Evolutionary conservation across 2,329 filamentous ascomycete species (phyloP).

Genomic region (Pestalotiopsis sp.): DNA sequence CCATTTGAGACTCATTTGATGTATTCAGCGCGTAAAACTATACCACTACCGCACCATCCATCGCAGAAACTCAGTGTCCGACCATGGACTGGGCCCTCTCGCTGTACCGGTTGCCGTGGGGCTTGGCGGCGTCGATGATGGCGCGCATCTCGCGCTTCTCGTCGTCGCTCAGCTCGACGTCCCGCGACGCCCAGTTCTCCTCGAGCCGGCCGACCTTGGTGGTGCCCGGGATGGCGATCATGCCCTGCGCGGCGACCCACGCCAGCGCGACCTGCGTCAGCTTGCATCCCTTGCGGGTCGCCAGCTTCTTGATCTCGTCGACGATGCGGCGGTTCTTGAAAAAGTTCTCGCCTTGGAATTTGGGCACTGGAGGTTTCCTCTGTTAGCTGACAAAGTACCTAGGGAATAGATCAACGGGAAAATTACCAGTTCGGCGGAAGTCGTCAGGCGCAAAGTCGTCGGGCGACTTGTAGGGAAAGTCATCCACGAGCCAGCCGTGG

Average conservation of each 20-base stretch:
- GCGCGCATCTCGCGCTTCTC: slow-evolving; percentile 37
- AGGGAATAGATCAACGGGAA: slow-evolving; percentile 24
- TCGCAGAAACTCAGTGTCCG: background rate
- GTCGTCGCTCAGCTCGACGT: slow-evolving; percentile 35
- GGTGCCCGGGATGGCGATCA: slow-evolving; percentile 18
- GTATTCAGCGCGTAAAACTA: background rate
- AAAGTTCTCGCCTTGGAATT: slow-evolving; percentile 47
- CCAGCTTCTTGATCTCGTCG: slow-evolving; percentile 43
- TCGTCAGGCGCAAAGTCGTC: slow-evolving; percentile 48
- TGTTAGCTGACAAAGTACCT: background rate
- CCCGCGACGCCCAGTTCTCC: slow-evolving; percentile 32
- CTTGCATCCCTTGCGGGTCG: slow-evolving; percentile 35
- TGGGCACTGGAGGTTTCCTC: slow-evolving; percentile 23
- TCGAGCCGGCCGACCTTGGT: slow-evolving; percentile 12
- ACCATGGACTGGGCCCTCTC: background rate
- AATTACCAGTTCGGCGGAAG: slow-evolving; percentile 40
- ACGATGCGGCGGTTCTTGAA: slow-evolving; percentile 45
- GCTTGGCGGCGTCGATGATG: slow-evolving; percentile 7
- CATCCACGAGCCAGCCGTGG: slow-evolving; percentile 49
- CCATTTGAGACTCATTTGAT: background rate
- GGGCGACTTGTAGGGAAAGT: slow-evolving; percentile 42
- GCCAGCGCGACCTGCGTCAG: slow-evolving; percentile 37
- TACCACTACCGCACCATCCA: no score
- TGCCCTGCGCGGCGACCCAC: slow-evolving; percentile 33
- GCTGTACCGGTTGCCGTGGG: background rate